A percentile compares a stretch with the other conserved stretches of the same genome.
phyloP scores from a whole-genome alignment of 1,284 basidiomycete species.

The Cystobasidiaceae sp. region DNA sequence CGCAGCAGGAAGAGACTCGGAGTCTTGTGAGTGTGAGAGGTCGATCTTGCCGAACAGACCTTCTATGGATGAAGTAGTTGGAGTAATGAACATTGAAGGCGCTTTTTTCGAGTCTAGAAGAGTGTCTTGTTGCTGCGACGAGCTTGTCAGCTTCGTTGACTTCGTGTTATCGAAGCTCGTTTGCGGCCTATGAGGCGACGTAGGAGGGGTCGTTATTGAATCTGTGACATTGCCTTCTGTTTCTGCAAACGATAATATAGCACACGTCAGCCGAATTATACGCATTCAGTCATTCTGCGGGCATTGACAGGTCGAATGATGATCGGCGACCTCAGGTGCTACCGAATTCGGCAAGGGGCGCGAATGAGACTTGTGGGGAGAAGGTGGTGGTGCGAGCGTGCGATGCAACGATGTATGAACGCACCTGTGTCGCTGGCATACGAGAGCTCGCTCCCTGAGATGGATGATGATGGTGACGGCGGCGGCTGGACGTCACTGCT shows the following conservation, averaged over 20 bases:
- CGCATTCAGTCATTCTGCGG: background rate
- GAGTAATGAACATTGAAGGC: background rate
- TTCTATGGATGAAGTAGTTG: too few species aligned
- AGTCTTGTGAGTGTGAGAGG: too few species aligned
- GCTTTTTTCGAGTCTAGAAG: too few species aligned
- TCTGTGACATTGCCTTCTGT: conserved; percentile 11
- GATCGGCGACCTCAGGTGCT: too few species aligned
- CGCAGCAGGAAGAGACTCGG: too few species aligned
- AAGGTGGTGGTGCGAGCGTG: background rate
- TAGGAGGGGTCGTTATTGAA: conserved; percentile 18
- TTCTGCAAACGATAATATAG: background rate
- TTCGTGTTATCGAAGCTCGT: conserved; percentile 2
- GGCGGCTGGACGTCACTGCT: background rate
- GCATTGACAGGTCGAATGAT: background rate
- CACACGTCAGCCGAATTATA: conserved; percentile 3
- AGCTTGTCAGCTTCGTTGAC: background rate
- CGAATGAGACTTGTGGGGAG: too few species aligned
- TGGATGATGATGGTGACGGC: conserved; percentile 8
- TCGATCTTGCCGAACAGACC: background rate
- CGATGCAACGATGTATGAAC: background rate
- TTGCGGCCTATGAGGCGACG: conserved; percentile 21
- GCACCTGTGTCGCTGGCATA: conserved; percentile 28
- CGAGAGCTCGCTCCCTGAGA: conserved; percentile 25
- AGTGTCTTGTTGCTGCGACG: background rate
- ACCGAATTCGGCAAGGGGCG: too few species aligned